Conservation (phyloP, 441 rosid genomes). For the Eruca vesicaria region DNA sequence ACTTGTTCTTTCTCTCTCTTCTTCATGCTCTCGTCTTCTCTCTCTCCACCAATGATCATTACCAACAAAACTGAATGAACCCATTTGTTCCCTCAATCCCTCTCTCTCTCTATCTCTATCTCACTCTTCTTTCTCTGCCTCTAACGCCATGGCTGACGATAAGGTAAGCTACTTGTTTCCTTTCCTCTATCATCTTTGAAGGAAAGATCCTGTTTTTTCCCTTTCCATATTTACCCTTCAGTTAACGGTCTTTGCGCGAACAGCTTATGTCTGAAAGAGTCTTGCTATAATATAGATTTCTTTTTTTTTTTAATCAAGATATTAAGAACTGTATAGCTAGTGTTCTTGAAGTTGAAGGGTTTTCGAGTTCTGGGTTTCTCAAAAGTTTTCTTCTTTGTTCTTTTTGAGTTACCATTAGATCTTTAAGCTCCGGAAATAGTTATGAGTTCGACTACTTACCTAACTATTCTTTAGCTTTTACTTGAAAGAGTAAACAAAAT, state of each 20-base stretch:
- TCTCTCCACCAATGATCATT: conserved; percentile 39
- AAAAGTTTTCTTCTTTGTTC: background rate
- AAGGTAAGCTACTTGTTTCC: conserved; percentile 45
- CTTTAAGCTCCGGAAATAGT: conserved; percentile 26
- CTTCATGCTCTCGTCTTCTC: conserved; percentile 1
- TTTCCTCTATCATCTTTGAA: background rate
- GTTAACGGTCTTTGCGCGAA: background rate
- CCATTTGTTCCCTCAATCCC: conserved; percentile 25
- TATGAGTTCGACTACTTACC: no score
- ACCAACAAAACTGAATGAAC: conserved; percentile 39
- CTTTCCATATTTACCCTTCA: background rate
- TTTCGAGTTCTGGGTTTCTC: conserved; percentile 5
- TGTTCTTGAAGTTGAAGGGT: conserved; percentile 1
- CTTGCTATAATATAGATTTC: background rate
- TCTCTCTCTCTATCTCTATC: conserved; percentile 15
- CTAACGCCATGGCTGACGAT: conserved; percentile 60
- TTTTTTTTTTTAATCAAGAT: background rate
- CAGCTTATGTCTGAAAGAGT: background rate
- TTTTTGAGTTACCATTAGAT: conserved; percentile 22
- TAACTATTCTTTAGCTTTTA: background rate
- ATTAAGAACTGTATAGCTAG: background rate
- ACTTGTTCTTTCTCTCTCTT: conserved; percentile 44
- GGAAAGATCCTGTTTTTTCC: background rate
- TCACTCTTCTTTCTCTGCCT: background rate
- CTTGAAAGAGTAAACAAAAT: background rate